Evolutionary conservation across 805 yeast genomes (phyloP), one percentile per base, ranked within the genome.

Genomic region (Saccharomycopsis olivae): DNA sequence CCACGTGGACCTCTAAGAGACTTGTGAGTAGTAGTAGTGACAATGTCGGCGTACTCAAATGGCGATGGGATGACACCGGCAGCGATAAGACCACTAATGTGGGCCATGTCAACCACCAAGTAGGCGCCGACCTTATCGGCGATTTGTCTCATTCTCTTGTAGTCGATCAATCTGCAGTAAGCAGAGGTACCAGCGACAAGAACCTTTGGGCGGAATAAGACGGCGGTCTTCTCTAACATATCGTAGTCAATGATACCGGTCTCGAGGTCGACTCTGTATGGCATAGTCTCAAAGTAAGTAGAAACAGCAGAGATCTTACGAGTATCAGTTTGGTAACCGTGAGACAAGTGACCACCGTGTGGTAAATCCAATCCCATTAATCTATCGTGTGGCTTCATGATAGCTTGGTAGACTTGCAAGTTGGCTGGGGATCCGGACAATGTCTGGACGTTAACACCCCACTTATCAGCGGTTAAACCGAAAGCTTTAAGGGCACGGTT

Each of bases 1-100:
- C 97, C 98, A 68, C 98, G 79, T 61, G 98, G 98, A 33, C 98
- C 98, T 69, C 98, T 83, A 57, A 89, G 74, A 15, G 96, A 87
- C 67, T 89, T 89, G 69, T 89, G 98, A 29, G 96, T 87, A 40
- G 98, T 89, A 48, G 97, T 89, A 49, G 98, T 89, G 58, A 89
- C 97, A 53, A 89, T 84, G 65, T 89, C 98, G 42, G 96, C 82
- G 62, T 80, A 75, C 55, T 79, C 80, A 66, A 89, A 89, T 44
- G 98, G 98, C 29, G 95, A 83, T 53, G 84, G 45, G 33, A 84
- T 80, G 41, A 87, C 95, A 49, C 88, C 92, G 36, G 96, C 95
- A 41, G 98, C 89, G 39, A 89, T 83, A 49, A 89, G 69, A 51
- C 98, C 98, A 18, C 96, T 85, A 49, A 87, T 89, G 62, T 89